Evolutionary conservation across 2,329 filamentous ascomycete genomes (phyloP), one percentile per base, ranked within the genome.

Genomic region (Pleoardoris graminearum): DNA sequence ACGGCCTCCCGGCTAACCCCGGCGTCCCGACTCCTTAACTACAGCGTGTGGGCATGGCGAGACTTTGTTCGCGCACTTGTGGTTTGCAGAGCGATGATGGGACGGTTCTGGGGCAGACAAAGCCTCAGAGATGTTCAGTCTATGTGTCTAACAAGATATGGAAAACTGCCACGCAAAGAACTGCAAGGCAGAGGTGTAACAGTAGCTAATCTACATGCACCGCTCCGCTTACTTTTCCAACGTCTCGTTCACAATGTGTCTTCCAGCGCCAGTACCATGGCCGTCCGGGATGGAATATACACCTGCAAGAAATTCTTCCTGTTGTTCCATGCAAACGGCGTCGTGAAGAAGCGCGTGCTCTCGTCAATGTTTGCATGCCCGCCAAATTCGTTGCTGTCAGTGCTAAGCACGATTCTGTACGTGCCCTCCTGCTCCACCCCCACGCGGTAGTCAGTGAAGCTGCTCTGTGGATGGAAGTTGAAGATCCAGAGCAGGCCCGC

Each of bases 401-500:
- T 87, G 73, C 93, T 91, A 37, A 99, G 80, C 3, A 96, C 87
- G 49, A 96, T 85, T 50, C 85, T 83, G 75, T 99, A 99, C 1
- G 90, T 96, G 33, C 94, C 94, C 3, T 88, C 77, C 17, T 85
- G 80, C 46, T 97, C 91, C 33, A 99, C 82, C 16, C 94, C 94
- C 41, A 99, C 87, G 32, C 93, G 85, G 73, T 97, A 99, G 75
- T 97, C 94, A 10, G 87, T 87, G 76, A 89, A 99, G 74, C 91
- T 96, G 61, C 87, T 77, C 23, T 83, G 84, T 0, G 90, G 86
- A 71, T 97, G 87, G 81, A 97, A 97, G 77, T 99, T 99, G 82
- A 99, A 97, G 64, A 97, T 82, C 80, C 92, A 99, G 10, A 99
- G 80, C 53, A 96, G 77, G 0, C 92, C 92, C 1, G 86, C 94